Base-by-base conservation (phyloP, 78 protist genomes). In the Acrasis kona region DNA sequence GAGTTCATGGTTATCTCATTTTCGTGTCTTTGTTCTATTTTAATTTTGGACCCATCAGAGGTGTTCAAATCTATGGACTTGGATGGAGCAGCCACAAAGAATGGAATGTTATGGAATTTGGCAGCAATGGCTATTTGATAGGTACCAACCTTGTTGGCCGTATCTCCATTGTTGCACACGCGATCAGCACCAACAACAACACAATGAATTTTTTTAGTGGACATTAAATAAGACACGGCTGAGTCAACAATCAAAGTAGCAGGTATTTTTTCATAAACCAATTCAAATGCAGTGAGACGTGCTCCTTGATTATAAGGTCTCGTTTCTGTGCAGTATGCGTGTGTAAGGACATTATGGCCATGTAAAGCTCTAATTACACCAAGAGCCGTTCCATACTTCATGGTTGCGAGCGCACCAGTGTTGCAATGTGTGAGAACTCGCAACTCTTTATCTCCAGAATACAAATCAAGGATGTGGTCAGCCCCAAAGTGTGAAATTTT, bases 71-170 rank as follows among this genome's bases (percentile, higher is more conserved):
- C 91, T 28, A 87, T 61, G 35, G 87, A 39, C 28, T 86, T 79
- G 12, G 30, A 10, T 7, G 91, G 87, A 12, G 86, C 91, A 0
- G 87, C 91, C 12, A 87, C 84, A 29, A n/a, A 61, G 71, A 87
- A 82, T n/a, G 87, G 87, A 0, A 82, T 71, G 12, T 65, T 65
- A 50, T 82, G 84, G 70, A 66, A 39, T 73, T 72, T 41, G 10
- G 84, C 82, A 0, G 80, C 79, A 4, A 81, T 70, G 10, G 87
- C 91, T 2, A 82, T 58, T 41, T 67, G 57, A 64, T 78, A 78
- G 4, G 91, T 87, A 50, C 89, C 89, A 31, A 87, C 75, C 75
- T 87, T 87, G 61, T 87, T 87, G 41, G 91, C 91, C 30, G 87
- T 82, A 66, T 87, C 91, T 32, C 91, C 91, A 34, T 87, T 87